Conservation (phyloP, 257 asterid species). For the Solanum rostratum region DNA sequence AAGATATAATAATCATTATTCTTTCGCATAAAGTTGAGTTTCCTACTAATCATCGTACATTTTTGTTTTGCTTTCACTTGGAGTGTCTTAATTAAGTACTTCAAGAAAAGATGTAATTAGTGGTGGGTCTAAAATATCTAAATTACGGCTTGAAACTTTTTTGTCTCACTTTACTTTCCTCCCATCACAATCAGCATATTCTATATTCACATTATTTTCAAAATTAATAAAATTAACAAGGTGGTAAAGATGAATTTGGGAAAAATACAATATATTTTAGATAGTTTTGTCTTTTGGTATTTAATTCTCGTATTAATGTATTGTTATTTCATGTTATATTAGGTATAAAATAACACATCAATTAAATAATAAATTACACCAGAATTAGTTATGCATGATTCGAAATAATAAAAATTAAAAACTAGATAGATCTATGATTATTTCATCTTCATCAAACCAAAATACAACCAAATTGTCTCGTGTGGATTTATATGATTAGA, state of each 20-base stretch:
- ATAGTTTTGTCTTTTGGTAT: not conserved
- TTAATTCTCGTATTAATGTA: not conserved
- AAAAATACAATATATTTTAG: not conserved
- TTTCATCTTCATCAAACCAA: not conserved
- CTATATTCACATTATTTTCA: not conserved
- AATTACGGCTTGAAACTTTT: not conserved
- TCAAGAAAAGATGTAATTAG: not conserved
- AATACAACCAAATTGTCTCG: not conserved
- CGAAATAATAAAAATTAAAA: not conserved
- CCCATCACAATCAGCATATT: not conserved
- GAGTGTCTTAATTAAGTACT: not conserved
- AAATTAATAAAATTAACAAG: not conserved
- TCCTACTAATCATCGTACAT: not conserved
- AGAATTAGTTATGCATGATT: not conserved
- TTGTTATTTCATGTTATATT: not conserved
- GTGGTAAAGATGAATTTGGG: not conserved
- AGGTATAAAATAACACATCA: not conserved
- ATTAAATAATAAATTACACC: not conserved
- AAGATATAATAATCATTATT: not conserved
- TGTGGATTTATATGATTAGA: not conserved
- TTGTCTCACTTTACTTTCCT: not conserved
- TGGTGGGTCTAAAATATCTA: not conserved
- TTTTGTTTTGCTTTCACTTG: not conserved
- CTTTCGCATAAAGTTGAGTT: not conserved
- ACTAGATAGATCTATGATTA: not conserved